phyloP scores from a whole-genome alignment of 1,284 basidiomycete species.

The Hypsizygus ulmarius region DNA sequence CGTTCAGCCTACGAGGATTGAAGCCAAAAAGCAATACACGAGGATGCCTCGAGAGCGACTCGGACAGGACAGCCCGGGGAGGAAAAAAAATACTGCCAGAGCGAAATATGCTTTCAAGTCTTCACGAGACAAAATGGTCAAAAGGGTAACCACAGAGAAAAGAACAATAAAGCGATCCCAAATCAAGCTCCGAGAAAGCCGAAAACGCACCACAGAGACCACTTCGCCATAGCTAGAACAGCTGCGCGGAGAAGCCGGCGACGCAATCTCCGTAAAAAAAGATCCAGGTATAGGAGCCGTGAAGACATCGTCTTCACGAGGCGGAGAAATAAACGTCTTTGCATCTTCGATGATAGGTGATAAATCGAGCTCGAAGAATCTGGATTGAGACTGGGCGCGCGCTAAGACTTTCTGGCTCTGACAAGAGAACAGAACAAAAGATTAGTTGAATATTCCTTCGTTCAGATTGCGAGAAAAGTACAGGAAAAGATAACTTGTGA shows the following conservation, averaged over 20 bases:
- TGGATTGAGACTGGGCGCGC: slow-evolving; percentile 10
- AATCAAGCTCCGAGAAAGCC: not conserved
- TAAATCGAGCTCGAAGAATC: slow-evolving; percentile 20
- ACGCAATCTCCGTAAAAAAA: not conserved
- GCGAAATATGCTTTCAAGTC: too few species aligned
- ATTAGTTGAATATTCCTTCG: too few species aligned
- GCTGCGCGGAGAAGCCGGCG: slow-evolving; percentile 12
- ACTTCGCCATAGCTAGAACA: slow-evolving; percentile 29
- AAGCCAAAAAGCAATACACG: not conserved
- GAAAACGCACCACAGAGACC: slow-evolving; percentile 3
- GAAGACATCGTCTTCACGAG: slow-evolving; percentile 1
- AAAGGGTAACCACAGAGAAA: too few species aligned
- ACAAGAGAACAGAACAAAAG: too few species aligned
- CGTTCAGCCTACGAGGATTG: not conserved
- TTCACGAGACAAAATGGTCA: too few species aligned
- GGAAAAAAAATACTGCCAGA: too few species aligned
- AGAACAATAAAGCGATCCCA: not conserved
- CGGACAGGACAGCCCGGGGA: too few species aligned
- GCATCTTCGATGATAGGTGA: slow-evolving; percentile 23
- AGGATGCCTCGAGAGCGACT: too few species aligned
- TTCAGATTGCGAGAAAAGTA: too few species aligned
- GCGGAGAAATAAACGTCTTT: slow-evolving; percentile 1
- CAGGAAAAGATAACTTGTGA: not conserved
- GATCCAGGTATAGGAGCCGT: not conserved
- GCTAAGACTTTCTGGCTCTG: too few species aligned